Percentiles rank a stretch among this genome's conserved stretches.
Evolutionary conservation across 768 basidiomycete genomes (phyloP).

Genomic region (Amanita inopinata): DNA sequence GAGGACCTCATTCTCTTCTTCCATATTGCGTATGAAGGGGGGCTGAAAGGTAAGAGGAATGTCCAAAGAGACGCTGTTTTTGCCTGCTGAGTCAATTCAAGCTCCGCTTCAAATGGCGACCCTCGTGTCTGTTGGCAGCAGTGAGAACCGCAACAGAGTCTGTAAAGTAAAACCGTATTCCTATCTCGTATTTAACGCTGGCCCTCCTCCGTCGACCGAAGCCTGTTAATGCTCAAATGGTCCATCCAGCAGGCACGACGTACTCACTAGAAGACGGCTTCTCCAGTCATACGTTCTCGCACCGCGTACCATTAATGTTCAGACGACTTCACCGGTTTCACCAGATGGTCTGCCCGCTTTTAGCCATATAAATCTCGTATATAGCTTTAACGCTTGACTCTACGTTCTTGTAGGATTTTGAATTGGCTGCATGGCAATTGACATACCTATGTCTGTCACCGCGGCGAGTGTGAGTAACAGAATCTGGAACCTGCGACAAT

Average conservation of each 20-base stretch:
- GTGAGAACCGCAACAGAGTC: neutral
- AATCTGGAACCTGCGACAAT: constrained; percentile 3
- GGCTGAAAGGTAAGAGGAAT: constrained; percentile 13
- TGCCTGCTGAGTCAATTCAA: constrained; percentile 5
- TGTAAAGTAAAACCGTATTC: neutral
- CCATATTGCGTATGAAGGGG: constrained; percentile 30
- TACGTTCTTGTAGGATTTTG: constrained; percentile 66
- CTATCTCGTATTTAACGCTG: constrained; percentile 20
- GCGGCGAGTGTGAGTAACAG: constrained; percentile 64
- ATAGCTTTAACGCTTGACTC: neutral
- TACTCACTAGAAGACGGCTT: constrained; percentile 32
- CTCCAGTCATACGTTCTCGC: constrained; percentile 27
- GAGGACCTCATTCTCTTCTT: constrained; percentile 57
- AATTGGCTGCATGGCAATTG: constrained; percentile 92
- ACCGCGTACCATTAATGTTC: constrained; percentile 73
- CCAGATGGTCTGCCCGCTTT: constrained; percentile 58
- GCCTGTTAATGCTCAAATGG: constrained; percentile 25
- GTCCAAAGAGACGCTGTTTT: neutral
- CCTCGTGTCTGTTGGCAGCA: too few species aligned
- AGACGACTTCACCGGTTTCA: constrained; percentile 71
- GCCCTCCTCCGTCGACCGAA: constrained; percentile 28
- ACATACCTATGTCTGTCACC: constrained; percentile 91
- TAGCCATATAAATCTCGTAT: too few species aligned
- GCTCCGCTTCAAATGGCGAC: constrained; percentile 17
- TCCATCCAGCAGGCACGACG: constrained; percentile 29